These are phyloP conservation scores for Evernia prunastri DNA, from an alignment of 495 filamentous ascomycete species.

Conservation along the genomic window DNA sequence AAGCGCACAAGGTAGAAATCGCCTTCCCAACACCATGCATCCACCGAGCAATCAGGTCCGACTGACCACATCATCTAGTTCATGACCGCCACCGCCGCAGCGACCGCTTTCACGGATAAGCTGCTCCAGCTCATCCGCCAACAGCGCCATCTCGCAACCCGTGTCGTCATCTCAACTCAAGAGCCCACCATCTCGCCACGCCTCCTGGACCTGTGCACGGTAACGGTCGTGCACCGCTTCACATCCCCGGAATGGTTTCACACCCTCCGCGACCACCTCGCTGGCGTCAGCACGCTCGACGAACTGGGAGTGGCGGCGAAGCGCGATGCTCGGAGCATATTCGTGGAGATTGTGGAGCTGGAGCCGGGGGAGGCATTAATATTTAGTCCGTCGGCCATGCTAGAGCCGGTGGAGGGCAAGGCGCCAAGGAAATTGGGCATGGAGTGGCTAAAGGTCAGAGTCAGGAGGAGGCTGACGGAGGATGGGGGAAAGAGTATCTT, in stretches of 20 bases:
- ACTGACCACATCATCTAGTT: constrained; percentile 16
- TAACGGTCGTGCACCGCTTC: constrained; percentile 73
- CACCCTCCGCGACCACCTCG: constrained; percentile 7
- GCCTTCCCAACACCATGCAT: constrained; percentile 1
- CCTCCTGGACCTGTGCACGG: constrained; percentile 64
- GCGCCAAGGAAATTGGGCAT: neutral
- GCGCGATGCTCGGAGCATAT: neutral
- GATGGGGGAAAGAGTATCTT: constrained; percentile 22
- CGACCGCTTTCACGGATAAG: constrained; percentile 49
- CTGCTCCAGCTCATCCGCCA: constrained; percentile 59
- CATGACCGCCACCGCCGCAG: constrained; percentile 2
- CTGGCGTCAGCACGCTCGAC: neutral
- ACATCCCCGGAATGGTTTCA: constrained; percentile 40
- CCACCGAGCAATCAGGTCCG: constrained; percentile 11
- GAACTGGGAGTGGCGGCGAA: neutral
- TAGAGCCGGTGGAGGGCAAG: neutral
- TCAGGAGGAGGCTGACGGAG: constrained; percentile 9
- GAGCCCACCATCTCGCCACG: constrained; percentile 67
- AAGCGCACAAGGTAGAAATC: constrained; percentile 48
- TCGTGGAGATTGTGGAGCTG: neutral
- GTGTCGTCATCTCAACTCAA: constrained; percentile 69
- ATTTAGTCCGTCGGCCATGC: neutral
- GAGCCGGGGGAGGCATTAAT: neutral
- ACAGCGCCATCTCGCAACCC: constrained; percentile 61
- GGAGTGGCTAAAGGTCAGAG: neutral